These are phyloP conservation scores for Phytopythium aichiense DNA, from an alignment of 352 stramenopile genomes.

Conservation along the genomic window DNA sequence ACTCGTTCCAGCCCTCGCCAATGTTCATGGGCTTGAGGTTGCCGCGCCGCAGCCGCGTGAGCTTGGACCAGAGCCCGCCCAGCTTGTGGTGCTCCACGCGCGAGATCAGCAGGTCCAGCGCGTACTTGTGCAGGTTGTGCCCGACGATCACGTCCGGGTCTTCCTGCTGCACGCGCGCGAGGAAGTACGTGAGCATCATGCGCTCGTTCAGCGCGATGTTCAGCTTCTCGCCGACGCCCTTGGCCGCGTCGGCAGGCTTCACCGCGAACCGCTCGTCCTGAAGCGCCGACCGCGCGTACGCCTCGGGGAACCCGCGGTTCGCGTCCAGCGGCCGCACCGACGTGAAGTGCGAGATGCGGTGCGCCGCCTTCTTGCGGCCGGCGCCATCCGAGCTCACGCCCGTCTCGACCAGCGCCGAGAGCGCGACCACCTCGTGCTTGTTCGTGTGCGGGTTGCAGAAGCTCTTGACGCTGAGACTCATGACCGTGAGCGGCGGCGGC, in stretches of 20 bases:
- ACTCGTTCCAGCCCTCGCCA: slow-evolving; percentile 86
- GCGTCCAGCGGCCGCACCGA: slow-evolving; percentile 71
- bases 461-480: slow-evolving; percentile 97
- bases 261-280: slow-evolving; percentile 60
- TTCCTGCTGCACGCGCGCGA: slow-evolving; percentile 91
- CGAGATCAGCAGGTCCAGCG: slow-evolving; percentile 96
- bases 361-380: slow-evolving; percentile 27
- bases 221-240: slow-evolving; percentile 47
- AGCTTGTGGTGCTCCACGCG: slow-evolving; percentile 93
- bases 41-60: slow-evolving; percentile 77
- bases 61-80: slow-evolving; percentile 76
- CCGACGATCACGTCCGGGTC: slow-evolving; percentile 98
- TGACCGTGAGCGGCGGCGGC: slow-evolving; percentile 92
- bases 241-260: slow-evolving; percentile 26
- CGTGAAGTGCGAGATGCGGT: slow-evolving; percentile 73
- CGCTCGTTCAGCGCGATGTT: slow-evolving; percentile 80
- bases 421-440: slow-evolving; percentile 94
- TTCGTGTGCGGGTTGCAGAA: slow-evolving; percentile 95
- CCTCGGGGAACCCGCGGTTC: slow-evolving; percentile 53
- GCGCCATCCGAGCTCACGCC: slow-evolving; percentile 68
- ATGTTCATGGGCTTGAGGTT: slow-evolving; percentile 74
- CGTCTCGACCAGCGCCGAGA: slow-evolving; percentile 76
- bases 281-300: slow-evolving; percentile 49
- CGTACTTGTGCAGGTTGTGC: slow-evolving; percentile 98
- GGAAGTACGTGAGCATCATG: slow-evolving; percentile 83